Evolutionary conservation across 352 stramenopile genomes (phyloP).

Genomic region (Phytophthora pluvialis): DNA sequence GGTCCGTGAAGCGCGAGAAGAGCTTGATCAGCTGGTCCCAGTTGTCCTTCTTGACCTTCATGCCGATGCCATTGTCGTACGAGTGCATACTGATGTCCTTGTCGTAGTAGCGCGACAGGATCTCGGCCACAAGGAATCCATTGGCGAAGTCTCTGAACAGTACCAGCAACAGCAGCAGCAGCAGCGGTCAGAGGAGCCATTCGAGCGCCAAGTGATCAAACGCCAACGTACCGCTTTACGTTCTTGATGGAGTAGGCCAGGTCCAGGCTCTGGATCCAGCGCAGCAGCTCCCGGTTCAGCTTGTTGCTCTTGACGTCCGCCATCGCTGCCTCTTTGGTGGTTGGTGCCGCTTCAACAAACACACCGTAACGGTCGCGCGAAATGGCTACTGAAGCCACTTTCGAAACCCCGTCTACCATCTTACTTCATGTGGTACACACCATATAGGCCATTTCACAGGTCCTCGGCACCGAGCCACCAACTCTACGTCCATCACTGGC

Average conservation of each 20-base stretch:
- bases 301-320: slow-evolving; percentile 55
- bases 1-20: slow-evolving; percentile 75
- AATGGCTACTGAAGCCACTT: no score
- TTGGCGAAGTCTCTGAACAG: slow-evolving; percentile 90
- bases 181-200: neutral
- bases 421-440: neutral
- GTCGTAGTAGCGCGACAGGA: slow-evolving; percentile 92
- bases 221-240: slow-evolving; percentile 79
- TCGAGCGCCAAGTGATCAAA: neutral
- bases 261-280: slow-evolving; percentile 94
- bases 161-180: no score
- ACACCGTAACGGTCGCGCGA: no score
- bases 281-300: slow-evolving; percentile 89
- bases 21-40: slow-evolving; percentile 90
- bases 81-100: slow-evolving; percentile 94
- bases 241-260: slow-evolving; percentile 95
- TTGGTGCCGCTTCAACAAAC: slow-evolving; percentile 38
- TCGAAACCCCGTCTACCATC: neutral
- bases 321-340: slow-evolving; percentile 5
- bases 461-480: slow-evolving; percentile 6
- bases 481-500: slow-evolving; percentile 34
- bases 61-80: slow-evolving; percentile 92
- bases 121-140: slow-evolving; percentile 92
- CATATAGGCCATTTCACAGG: slow-evolving; percentile 4
- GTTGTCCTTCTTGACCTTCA: slow-evolving; percentile 93